Conservation (phyloP, 306 rosid species). For the Ormosia emarginata region DNA sequence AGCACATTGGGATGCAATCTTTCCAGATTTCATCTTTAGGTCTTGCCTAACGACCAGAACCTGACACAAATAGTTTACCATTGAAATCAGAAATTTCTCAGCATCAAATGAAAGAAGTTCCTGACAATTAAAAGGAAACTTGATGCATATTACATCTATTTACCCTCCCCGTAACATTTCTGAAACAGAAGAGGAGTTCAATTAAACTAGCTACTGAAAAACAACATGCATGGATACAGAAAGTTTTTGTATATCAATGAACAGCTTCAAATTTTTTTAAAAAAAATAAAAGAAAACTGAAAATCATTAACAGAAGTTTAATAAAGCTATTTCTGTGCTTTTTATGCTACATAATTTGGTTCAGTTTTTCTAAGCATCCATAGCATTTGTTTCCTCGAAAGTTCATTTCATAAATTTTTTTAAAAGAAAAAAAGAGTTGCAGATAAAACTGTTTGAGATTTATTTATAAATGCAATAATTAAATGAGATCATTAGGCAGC, state of each 20-base stretch:
- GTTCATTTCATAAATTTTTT: not conserved
- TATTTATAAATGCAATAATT: not conserved
- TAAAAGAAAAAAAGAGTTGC: not conserved
- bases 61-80: slow-evolving; percentile 35
- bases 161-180: not conserved
- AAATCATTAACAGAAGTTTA: not conserved
- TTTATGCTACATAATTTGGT: not conserved
- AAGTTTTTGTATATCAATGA: not conserved
- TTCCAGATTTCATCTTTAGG: slow-evolving; percentile 87
- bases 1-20: slow-evolving; percentile 97
- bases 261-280: not conserved
- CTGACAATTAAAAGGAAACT: not conserved
- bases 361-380: not conserved
- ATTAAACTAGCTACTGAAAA: slow-evolving; percentile 2
- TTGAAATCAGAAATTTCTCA: slow-evolving; percentile 24
- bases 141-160: slow-evolving; percentile 1
- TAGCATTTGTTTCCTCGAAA: not conserved
- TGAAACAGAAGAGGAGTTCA: slow-evolving; percentile 8
- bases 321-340: not conserved
- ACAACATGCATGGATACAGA: not conserved
- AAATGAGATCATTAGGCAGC: not conserved
- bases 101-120: not conserved
- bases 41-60: slow-evolving; percentile 88
- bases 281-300: not conserved
- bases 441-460: not conserved